These are phyloP conservation scores for Phlyctochytrium arcticum DNA, from an alignment of 192 early-diverging fungal genomes.

Conservation along the genomic window DNA sequence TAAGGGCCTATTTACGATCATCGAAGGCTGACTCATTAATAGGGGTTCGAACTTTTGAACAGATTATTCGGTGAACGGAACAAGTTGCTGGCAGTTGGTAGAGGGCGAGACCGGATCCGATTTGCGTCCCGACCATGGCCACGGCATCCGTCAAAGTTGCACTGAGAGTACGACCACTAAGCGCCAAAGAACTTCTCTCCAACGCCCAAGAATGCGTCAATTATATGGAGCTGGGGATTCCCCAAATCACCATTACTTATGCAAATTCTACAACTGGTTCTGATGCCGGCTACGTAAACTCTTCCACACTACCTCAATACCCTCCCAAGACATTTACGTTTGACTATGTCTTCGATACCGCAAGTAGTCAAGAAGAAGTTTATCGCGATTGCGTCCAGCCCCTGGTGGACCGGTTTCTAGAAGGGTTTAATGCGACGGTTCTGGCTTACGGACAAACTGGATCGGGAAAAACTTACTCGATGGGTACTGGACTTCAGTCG, in stretches of 20 bases:
- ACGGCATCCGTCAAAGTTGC: conserved; percentile 61
- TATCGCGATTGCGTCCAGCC: conserved; percentile 69
- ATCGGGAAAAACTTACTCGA: conserved; percentile 56
- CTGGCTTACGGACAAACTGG: conserved; percentile 55
- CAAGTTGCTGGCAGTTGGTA: no score
- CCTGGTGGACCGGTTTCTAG: conserved; percentile 47
- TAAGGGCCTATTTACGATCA: no score
- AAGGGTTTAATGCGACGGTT: conserved; percentile 55
- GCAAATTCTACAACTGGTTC: not conserved
- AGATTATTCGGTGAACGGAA: no score
- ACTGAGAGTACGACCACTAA: conserved; percentile 74
- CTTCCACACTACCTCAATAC: not conserved
- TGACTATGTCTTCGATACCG: conserved; percentile 64
- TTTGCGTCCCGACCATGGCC: conserved; percentile 27
- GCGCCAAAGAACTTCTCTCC: conserved; percentile 63
- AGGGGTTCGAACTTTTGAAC: no score
- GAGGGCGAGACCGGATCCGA: no score
- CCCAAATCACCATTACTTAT: not conserved
- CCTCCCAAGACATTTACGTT: conserved; percentile 34
- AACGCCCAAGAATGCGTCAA: conserved; percentile 46
- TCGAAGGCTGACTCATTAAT: no score
- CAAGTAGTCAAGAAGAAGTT: conserved; percentile 71
- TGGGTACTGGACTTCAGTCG: conserved; percentile 51
- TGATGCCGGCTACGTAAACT: not conserved
- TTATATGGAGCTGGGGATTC: conserved; percentile 2